Evolutionary conservation across 306 rosid genomes (phyloP).

Genomic region (Begonia masoniana): DNA sequence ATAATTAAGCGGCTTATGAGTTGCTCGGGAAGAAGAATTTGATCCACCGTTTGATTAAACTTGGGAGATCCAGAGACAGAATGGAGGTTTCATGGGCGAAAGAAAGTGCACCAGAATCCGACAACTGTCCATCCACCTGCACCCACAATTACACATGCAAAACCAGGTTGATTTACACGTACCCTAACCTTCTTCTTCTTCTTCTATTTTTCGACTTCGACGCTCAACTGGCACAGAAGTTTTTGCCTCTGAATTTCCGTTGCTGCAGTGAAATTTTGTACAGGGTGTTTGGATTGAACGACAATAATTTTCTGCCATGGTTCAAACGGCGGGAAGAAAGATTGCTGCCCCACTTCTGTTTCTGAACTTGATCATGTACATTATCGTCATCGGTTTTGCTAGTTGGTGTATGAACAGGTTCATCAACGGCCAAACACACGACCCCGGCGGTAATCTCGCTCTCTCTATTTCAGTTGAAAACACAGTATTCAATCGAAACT

Average conservation of each 20-base stretch:
- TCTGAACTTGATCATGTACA: constrained; percentile 72
- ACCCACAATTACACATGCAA: constrained; percentile 30
- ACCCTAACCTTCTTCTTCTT: constrained; percentile 8
- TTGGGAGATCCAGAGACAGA: too few relatives aligned
- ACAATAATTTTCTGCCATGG: constrained; percentile 26
- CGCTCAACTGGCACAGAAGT: neutral
- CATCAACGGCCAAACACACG: constrained; percentile 83
- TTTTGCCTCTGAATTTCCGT: neutral
- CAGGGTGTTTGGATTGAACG: neutral
- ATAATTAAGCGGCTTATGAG: too few relatives aligned
- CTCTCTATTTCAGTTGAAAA: too few relatives aligned
- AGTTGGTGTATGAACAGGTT: constrained; percentile 71
- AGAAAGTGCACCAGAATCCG: too few relatives aligned
- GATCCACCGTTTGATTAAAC: too few relatives aligned
- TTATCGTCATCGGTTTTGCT: constrained; percentile 66
- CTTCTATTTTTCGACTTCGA: constrained; percentile 12
- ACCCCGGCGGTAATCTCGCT: constrained; percentile 36
- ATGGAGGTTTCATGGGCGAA: too few relatives aligned
- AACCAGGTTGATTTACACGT: constrained; percentile 33
- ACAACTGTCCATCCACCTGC: too few relatives aligned
- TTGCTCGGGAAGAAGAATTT: too few relatives aligned
- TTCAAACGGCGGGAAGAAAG: constrained; percentile 57
- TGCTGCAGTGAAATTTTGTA: neutral
- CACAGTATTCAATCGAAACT: too few relatives aligned
- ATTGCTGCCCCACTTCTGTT: constrained; percentile 76